A percentile compares a stretch with the other conserved stretches of the same genome.
Evolutionary conservation across 768 basidiomycete species (phyloP).

Genomic region (Daedaleopsis nitida): DNA sequence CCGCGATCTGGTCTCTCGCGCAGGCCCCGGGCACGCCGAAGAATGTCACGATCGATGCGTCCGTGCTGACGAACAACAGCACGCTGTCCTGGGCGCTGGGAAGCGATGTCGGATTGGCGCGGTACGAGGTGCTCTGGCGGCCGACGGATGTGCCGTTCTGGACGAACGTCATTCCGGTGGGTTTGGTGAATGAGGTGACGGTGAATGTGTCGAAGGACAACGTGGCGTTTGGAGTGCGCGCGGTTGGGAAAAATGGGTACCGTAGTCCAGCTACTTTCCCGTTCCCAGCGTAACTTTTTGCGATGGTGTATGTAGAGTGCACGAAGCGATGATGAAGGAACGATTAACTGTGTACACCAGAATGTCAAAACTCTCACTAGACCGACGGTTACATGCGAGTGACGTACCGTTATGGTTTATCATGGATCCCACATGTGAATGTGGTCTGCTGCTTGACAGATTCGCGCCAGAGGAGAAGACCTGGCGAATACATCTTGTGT

Average conservation of each 20-base stretch:
- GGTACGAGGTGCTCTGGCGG: slow-evolving; percentile 56
- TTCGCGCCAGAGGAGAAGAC: not conserved
- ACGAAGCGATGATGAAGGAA: not conserved
- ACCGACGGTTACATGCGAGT: not conserved
- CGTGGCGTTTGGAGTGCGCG: slow-evolving; percentile 48
- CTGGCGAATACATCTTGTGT: not conserved
- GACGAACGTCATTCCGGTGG: slow-evolving; percentile 52
- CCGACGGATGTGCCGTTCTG: slow-evolving; percentile 48
- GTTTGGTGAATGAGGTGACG: slow-evolving; percentile 42
- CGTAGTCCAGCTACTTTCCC: slow-evolving; percentile 50
- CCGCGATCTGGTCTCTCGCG: slow-evolving; percentile 55
- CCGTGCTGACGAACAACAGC: slow-evolving; percentile 55
- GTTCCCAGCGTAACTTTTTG: slow-evolving; percentile 19
- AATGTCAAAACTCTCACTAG: not conserved
- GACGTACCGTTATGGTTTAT: too few species aligned
- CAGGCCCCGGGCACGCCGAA: slow-evolving; percentile 57
- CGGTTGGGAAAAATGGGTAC: slow-evolving; percentile 54
- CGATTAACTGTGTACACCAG: slow-evolving; percentile 2
- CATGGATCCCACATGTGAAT: not conserved
- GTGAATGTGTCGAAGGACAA: slow-evolving; percentile 53
- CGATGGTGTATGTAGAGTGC: not conserved
- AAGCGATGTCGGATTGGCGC: slow-evolving; percentile 38
- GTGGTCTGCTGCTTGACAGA: not conserved
- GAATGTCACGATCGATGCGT: slow-evolving; percentile 47
- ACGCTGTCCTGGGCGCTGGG: slow-evolving; percentile 50